Base-by-base conservation (phyloP, 139 green algal genomes). In the Chlorella sp. region DNA sequence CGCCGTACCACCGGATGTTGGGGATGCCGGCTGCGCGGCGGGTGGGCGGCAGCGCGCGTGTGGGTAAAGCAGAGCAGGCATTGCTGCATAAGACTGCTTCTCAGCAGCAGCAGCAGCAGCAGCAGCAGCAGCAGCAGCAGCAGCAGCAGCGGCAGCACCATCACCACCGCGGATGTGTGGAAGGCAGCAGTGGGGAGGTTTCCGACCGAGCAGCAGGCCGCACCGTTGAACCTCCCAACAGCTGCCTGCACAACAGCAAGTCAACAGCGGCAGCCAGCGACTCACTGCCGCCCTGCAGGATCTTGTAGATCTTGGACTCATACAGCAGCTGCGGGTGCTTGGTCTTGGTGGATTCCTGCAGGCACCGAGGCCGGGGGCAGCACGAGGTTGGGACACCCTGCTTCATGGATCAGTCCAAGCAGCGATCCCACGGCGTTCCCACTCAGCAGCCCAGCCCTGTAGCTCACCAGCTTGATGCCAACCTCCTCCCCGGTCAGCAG, bases 401-500 rank as follows among this genome's bases (percentile, higher is more conserved):
- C 2, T 34, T 32, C 48, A 8, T 75, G 68, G 16, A 5, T 28
- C 20, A n/a, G 13, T 20, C 22, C 20, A 48, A 46, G 36, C 19
- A 34, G 9, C 36, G 34, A 48, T 20, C 36, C 38, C 2, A 2
- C 2, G 13, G 69, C 38, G 44, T n/a, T 7, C 19, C 36, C n/a
- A n/a, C n/a, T n/a, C n/a, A n/a, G n/a, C n/a, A n/a, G n/a, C n/a
- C n/a, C 46, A 7, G 11, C 46, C 46, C 46, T 46, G 46, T 46
- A 14, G 38, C 95, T 76, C 88, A 99, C 96, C 91, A 99, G 90
- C 92, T 99, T 99, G 70, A 99, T 99, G 76, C 94, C 97, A n/a
- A 99, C 97, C 83, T 99, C 97, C 88, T 99, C 97, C 41, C 94
- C 94, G 1, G 96, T 99, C 76, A 99, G 95, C 54, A 99, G 94